Evolutionary conservation across 2,329 filamentous ascomycete genomes (phyloP).

Genomic region (Xylariomycetidae sp.): DNA sequence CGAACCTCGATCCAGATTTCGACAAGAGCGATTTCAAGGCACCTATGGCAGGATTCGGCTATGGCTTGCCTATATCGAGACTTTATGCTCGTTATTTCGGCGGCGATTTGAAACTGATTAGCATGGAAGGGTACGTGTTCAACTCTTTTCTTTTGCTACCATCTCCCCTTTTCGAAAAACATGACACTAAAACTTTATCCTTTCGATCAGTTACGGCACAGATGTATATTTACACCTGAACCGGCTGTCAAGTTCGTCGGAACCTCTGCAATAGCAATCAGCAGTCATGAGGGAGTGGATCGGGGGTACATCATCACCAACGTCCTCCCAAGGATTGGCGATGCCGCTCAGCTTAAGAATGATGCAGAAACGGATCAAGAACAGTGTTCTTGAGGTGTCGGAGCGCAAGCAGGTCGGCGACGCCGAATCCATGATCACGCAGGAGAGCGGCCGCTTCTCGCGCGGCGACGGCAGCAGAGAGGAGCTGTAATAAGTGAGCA

Average conservation of each 20-base stretch:
- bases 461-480: constrained; percentile 13
- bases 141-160: not conserved
- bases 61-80: constrained; percentile 88
- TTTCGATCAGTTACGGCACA: constrained; percentile 73
- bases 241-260: constrained; percentile 87
- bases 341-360: constrained; percentile 49
- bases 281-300: constrained; percentile 76
- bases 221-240: constrained; percentile 98
- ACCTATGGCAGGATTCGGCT: constrained; percentile 98
- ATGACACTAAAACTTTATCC: not conserved
- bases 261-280: constrained; percentile 93
- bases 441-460: constrained; percentile 15
- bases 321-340: constrained; percentile 63
- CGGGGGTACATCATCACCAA: too few relatives aligned
- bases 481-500: too few relatives aligned
- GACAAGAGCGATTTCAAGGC: constrained; percentile 99
- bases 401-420: constrained; percentile 90
- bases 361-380: constrained; percentile 65
- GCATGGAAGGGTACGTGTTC: constrained; percentile 87
- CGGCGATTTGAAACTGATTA: constrained; percentile 94
- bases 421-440: constrained; percentile 44
- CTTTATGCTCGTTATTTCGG: constrained; percentile 97
- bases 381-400: constrained; percentile 72
- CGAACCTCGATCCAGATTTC: constrained; percentile 92
- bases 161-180: not conserved